Evolutionary conservation across 2,329 filamentous ascomycete species (phyloP).

Genomic region (Phaeosphaeria sp.): DNA sequence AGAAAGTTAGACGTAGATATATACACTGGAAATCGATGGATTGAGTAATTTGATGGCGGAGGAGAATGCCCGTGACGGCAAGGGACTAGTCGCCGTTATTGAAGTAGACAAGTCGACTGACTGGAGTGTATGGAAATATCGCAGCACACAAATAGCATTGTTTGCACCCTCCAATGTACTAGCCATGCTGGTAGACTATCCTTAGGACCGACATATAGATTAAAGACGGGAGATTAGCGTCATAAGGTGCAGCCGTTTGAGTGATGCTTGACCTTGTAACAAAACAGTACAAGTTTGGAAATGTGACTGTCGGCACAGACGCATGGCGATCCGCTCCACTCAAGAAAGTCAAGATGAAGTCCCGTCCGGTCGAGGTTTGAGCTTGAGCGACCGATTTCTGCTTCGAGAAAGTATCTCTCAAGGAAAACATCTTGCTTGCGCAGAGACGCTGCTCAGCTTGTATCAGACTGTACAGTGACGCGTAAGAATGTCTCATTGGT

Average conservation of each 20-base stretch:
- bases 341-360: no score
- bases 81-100: neutral
- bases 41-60: neutral
- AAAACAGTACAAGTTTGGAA: neutral
- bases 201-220: neutral
- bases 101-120: neutral
- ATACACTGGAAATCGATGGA: slow-evolving; percentile 5
- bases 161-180: slow-evolving; percentile 18
- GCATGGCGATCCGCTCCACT: neutral
- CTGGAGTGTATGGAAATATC: slow-evolving; percentile 13
- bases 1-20: slow-evolving; percentile 9
- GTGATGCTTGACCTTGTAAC: neutral
- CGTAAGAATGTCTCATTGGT: slow-evolving; percentile 22
- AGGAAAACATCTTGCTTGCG: no score
- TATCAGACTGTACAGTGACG: neutral
- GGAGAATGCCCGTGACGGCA: neutral
- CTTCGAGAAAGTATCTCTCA: no score
- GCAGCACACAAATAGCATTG: slow-evolving; percentile 18
- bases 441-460: no score
- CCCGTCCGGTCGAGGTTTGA: no score
- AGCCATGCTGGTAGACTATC: neutral
- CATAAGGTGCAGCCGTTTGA: neutral
- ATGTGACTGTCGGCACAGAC: neutral
- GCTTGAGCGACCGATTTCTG: no score
- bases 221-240: neutral